Percentiles rank a stretch among this genome's conserved stretches.
Conservation (phyloP, 345 rosid species). For the Geranium rotundifolium region DNA sequence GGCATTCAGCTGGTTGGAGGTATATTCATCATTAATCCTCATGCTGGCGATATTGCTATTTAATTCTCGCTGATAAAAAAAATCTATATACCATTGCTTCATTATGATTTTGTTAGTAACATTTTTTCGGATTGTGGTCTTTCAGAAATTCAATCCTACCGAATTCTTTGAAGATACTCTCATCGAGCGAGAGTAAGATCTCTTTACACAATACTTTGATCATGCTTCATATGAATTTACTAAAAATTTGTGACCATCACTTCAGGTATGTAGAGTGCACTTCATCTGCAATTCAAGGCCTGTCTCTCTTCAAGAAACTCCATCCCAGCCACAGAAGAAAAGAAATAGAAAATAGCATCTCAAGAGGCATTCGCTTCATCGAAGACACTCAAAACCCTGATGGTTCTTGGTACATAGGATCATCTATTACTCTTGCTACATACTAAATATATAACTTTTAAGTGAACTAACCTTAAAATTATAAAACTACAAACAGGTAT, state of each 20-base stretch:
- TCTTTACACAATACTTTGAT: background rate
- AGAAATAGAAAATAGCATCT: constrained; percentile 25
- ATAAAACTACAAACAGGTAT: constrained; percentile 20
- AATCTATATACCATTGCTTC: no score
- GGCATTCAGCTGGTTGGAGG: constrained; percentile 43
- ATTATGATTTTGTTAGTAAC: no score
- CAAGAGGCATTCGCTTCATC: constrained; percentile 16
- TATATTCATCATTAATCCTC: background rate
- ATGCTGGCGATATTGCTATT: no score
- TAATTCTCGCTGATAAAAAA: no score
- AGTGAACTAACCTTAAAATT: background rate
- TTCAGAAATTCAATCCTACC: constrained; percentile 38
- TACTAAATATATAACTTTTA: no score
- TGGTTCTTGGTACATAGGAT: constrained; percentile 33
- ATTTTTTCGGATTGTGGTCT: background rate
- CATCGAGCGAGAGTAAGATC: constrained; percentile 38
- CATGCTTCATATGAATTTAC: background rate
- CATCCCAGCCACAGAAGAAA: constrained; percentile 26
- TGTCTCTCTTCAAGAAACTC: constrained; percentile 28
- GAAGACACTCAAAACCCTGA: constrained; percentile 35
- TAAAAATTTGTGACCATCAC: no score
- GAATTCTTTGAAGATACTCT: constrained; percentile 39
- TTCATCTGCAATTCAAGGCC: constrained; percentile 32
- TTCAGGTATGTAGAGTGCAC: constrained; percentile 48
- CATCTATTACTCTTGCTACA: no score